A percentile compares a stretch with the other conserved stretches of the same genome.
Conservation (phyloP, 2,329 filamentous ascomycete genomes). For the Bisporella sp. region DNA sequence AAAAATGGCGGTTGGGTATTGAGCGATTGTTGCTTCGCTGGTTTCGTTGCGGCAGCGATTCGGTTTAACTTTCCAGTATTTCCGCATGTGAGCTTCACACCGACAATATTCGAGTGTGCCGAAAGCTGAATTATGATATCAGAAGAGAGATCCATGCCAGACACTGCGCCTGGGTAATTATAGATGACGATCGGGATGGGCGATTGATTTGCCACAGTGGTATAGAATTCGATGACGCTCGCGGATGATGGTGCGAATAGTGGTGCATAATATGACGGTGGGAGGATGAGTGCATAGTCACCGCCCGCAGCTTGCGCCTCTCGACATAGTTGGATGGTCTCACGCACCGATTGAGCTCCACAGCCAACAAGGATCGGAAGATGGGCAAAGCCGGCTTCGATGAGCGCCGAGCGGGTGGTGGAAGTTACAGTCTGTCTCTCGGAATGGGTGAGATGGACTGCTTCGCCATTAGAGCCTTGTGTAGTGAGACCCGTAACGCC, state of each 20-base stretch:
- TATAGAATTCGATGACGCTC: slow-evolving; percentile 52
- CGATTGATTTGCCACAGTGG: slow-evolving; percentile 55
- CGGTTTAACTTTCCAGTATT: slow-evolving; percentile 59
- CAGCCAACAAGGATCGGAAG: slow-evolving; percentile 62
- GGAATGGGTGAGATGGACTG: slow-evolving; percentile 55
- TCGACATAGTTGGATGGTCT: slow-evolving; percentile 56
- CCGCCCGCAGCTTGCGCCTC: slow-evolving; percentile 57
- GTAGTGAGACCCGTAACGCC: slow-evolving; percentile 56
- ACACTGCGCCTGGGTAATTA: slow-evolving; percentile 85
- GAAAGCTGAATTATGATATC: slow-evolving; percentile 77
- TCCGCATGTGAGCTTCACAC: slow-evolving; percentile 88
- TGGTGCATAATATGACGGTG: slow-evolving; percentile 60
- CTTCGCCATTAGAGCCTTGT: slow-evolving; percentile 62
- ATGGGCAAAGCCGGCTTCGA: slow-evolving; percentile 47
- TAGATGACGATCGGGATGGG: slow-evolving; percentile 77
- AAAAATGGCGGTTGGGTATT: slow-evolving; percentile 44
- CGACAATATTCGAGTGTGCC: slow-evolving; percentile 75
- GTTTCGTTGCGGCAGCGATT: slow-evolving; percentile 48
- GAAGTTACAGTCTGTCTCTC: slow-evolving; percentile 54
- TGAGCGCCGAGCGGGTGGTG: slow-evolving; percentile 53
- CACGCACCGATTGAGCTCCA: slow-evolving; percentile 57
- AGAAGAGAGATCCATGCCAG: slow-evolving; percentile 83
- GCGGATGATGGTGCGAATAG: slow-evolving; percentile 48
- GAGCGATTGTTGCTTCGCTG: slow-evolving; percentile 35
- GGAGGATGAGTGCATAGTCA: slow-evolving; percentile 60